Percentiles rank a stretch among this genome's conserved stretches.
Conservation (phyloP, 208 protist species). For the Tritrichomonas musculus region DNA sequence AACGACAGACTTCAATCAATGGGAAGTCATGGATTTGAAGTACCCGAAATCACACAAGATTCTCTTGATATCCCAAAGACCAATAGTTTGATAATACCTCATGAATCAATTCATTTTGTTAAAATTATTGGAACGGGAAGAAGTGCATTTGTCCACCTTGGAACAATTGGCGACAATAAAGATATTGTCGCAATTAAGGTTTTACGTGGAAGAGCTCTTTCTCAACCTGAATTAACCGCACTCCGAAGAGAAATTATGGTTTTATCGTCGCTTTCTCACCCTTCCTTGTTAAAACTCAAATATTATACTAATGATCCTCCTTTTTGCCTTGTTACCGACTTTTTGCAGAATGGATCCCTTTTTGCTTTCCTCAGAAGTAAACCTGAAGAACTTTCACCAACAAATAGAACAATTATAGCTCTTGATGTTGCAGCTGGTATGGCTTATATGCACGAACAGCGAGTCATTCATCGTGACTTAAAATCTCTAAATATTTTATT, state of each 20-base stretch:
- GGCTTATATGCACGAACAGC: slow-evolving; percentile 50
- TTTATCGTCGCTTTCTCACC: not conserved
- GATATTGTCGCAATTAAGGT: slow-evolving; percentile 10
- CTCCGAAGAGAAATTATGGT: not conserved
- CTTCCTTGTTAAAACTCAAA: not conserved
- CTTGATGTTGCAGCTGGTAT: slow-evolving; percentile 47
- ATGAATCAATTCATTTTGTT: not conserved
- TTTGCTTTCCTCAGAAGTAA: not conserved
- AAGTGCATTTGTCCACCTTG: not conserved
- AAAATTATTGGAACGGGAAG: not conserved
- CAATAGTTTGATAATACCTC: not conserved
- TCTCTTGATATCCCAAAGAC: not conserved
- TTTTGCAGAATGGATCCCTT: not conserved
- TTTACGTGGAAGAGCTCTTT: not conserved
- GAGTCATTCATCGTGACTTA: slow-evolving; percentile 55
- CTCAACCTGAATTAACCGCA: no score
- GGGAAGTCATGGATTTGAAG: not conserved
- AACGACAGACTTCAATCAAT: not conserved
- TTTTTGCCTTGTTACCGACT: not conserved
- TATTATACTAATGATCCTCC: not conserved
- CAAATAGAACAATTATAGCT: slow-evolving; percentile 39
- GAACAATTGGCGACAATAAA: not conserved
- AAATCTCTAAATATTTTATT: slow-evolving; percentile 54
- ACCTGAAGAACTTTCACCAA: not conserved
- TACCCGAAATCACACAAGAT: not conserved